A percentile compares a stretch with the other conserved stretches of the same genome.
These are phyloP conservation scores for Berberis thunbergii DNA, from an alignment of 164 flowering plant species.

Conservation along the genomic window DNA sequence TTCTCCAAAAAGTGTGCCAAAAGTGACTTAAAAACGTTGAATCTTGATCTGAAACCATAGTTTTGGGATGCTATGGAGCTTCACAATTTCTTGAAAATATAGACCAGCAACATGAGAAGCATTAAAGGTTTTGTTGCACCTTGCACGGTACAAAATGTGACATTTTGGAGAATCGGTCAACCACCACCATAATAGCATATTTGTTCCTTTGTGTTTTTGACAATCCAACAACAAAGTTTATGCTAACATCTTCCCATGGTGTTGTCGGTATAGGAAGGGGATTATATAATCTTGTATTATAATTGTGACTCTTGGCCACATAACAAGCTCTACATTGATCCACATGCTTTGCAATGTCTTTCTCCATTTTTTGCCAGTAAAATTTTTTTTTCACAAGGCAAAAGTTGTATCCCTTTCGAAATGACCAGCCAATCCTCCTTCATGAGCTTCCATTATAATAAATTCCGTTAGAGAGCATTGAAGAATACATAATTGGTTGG, in stretches of 20 bases:
- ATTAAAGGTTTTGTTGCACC: neutral
- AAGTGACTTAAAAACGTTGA: constrained; percentile 7
- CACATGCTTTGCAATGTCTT: constrained; percentile 2
- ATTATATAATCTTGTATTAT: constrained; percentile 9
- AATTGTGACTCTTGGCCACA: neutral
- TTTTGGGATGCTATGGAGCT: constrained; percentile 6
- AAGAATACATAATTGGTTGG: constrained; percentile 2
- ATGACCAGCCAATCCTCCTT: constrained; percentile 13
- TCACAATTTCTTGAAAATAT: constrained; percentile 3
- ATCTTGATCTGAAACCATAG: neutral
- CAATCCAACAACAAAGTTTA: too few species aligned
- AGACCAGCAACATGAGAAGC: constrained; percentile 1
- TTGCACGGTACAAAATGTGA: constrained; percentile 1
- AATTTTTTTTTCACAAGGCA: constrained; percentile 7
- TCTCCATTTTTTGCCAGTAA: constrained; percentile 9
- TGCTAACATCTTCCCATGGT: constrained; percentile 5
- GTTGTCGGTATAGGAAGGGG: constrained; percentile 3
- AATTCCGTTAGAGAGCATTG: neutral
- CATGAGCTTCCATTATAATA: constrained; percentile 12
- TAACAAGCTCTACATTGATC: constrained; percentile 9
- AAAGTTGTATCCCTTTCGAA: constrained; percentile 14
- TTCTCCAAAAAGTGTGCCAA: constrained; percentile 8
- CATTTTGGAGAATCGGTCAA: too few species aligned
- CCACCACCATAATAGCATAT: too few species aligned
- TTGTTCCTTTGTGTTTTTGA: too few species aligned